phyloP scores from a whole-genome alignment of 176 grass and related monocot genomes.

The Triticum turgidum region DNA sequence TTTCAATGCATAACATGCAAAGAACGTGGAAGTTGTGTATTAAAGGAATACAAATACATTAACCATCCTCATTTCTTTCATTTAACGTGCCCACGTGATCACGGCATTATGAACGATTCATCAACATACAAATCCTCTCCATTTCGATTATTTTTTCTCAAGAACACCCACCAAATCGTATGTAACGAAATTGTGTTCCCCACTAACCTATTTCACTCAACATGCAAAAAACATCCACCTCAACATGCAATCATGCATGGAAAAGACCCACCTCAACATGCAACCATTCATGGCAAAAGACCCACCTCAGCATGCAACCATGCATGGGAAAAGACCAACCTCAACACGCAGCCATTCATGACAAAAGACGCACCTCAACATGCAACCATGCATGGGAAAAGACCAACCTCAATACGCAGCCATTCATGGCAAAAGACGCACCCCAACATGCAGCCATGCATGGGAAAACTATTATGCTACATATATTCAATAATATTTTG shows the following conservation, averaged over 20 bases:
- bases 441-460: background rate
- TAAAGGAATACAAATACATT: background rate
- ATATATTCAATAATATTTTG: background rate
- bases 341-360: no score
- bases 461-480: background rate
- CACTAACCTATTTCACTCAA: background rate
- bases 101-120: background rate
- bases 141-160: background rate
- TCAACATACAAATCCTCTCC: background rate
- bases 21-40: background rate
- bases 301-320: background rate
- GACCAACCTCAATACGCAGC: no score
- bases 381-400: background rate
- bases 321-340: background rate
- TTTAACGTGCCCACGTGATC: conserved; percentile 6
- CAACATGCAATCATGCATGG: background rate
- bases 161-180: background rate
- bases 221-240: background rate
- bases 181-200: background rate
- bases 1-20: background rate
- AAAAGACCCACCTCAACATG: background rate
- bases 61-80: background rate
- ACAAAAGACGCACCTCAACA: no score
- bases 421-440: no score
- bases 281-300: no score